Base-by-base conservation (phyloP, 1,284 basidiomycete genomes). In the Xerocomus nothofagi region DNA sequence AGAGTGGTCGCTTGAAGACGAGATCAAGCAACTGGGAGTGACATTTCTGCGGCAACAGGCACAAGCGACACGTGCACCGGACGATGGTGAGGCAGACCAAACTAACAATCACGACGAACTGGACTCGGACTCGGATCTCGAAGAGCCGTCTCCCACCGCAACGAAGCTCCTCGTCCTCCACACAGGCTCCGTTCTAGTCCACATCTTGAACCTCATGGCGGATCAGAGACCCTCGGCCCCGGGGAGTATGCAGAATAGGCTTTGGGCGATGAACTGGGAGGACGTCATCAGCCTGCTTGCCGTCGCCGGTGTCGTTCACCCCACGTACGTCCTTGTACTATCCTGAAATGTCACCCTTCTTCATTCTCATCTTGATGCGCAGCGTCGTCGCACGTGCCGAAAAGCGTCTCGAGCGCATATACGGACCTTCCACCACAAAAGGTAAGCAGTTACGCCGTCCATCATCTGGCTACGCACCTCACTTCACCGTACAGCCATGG, bases 231-330 rank as follows among this genome's bases (percentile, higher is more conserved):
- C 63, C 41, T 51, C 57, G 15, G 62, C 53, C 6, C 49, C 66
- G 21, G 67, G 55, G 29, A 69, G 66, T 39, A 67, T 68, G 66
- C 67, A 66, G 37, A 68, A 67, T 41, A 63, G 67, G 41, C 54
- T 66, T 3, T 59, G 47, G 47, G 47, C 55, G 8, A 60, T 65
- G 58, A 58, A 65, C 24, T 69, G 67, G 67, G 53, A 69, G 49
- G 63, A 68, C 48, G 55, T 66, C 30, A 45, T 68, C 33, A 50
- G 47, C 30, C 44, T 64, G 1, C 44, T 69, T 31, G 55, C 58
- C 20, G 58, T 55, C 39, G 39, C 44, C n/a, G 56, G 53, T 9
- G 33, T 42, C 40, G 34, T 65, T 18, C 39, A 67, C 39, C 37
- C 50, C 23, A 31, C 32, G 63, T 65, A 52, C 30, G 61, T 53